Percentiles rank a stretch among this genome's conserved stretches.
Evolutionary conservation across 495 filamentous ascomycete genomes (phyloP).

Genomic region (Daldinia childiae): DNA sequence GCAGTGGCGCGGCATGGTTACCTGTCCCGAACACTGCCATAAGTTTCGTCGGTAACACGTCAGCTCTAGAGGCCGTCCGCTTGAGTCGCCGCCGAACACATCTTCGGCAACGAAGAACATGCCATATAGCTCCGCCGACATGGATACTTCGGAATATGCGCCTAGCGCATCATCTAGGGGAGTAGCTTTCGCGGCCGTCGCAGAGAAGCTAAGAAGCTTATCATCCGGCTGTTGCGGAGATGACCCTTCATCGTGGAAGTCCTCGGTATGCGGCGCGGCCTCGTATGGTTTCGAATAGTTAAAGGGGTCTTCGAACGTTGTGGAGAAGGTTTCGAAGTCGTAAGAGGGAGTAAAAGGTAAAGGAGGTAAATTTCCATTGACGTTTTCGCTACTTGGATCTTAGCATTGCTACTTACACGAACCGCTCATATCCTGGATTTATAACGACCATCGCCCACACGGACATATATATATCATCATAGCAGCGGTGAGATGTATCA

Average conservation of each 20-base stretch:
- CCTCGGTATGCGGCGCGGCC: constrained; percentile 42
- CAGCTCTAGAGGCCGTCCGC: constrained; percentile 75
- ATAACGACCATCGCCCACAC: constrained; percentile 1
- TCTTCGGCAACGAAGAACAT: constrained; percentile 95
- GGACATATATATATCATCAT: background rate
- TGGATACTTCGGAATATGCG: constrained; percentile 66
- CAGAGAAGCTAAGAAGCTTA: constrained; percentile 82
- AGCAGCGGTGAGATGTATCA: constrained; percentile 13
- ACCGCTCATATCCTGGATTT: constrained; percentile 1
- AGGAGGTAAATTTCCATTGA: constrained; percentile 54
- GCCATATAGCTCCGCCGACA: constrained; percentile 87
- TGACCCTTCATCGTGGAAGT: constrained; percentile 46
- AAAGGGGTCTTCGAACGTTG: constrained; percentile 76
- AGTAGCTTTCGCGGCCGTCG: constrained; percentile 72
- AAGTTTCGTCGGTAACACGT: constrained; percentile 93
- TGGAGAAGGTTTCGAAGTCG: constrained; percentile 63
- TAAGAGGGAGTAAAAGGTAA: constrained; percentile 64
- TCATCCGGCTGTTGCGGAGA: constrained; percentile 69
- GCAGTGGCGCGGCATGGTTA: constrained; percentile 77
- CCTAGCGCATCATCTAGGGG: constrained; percentile 68
- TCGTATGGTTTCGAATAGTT: constrained; percentile 66
- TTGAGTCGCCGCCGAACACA: constrained; percentile 60
- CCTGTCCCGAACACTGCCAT: constrained; percentile 86
- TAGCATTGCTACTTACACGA: constrained; percentile 27
- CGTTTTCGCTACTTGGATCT: constrained; percentile 50